phyloP scores from a whole-genome alignment of 2,329 filamentous ascomycete species.

The Geosmithia putterillii region DNA sequence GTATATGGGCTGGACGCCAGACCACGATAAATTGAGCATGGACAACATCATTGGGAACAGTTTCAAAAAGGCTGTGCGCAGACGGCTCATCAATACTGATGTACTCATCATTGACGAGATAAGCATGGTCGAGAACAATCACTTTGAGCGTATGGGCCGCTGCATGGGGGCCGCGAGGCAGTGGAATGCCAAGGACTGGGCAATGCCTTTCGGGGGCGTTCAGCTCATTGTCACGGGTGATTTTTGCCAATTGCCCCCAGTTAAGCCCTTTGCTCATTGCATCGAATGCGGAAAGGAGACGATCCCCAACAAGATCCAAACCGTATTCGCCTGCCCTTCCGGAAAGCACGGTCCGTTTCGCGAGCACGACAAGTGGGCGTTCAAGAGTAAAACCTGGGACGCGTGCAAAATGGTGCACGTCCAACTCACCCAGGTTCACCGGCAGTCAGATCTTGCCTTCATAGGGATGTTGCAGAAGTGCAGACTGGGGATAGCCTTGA shows the following conservation, averaged over 20 bases:
- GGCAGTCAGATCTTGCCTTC: conserved; percentile 41
- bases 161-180: conserved; percentile 16
- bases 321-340: background rate
- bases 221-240: conserved; percentile 24
- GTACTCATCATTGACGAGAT: conserved; percentile 55
- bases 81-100: conserved; percentile 28
- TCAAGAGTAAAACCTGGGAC: conserved; percentile 40
- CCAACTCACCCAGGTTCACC: conserved; percentile 40
- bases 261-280: conserved; percentile 34
- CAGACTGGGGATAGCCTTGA: conserved; percentile 29
- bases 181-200: background rate
- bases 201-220: conserved; percentile 10
- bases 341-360: conserved; percentile 11
- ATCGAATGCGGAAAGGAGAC: conserved; percentile 6
- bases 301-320: conserved; percentile 17
- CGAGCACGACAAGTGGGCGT: conserved; percentile 48
- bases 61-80: background rate
- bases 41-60: background rate
- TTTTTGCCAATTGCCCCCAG: conserved; percentile 47
- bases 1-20: conserved; percentile 41
- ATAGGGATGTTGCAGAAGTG: conserved; percentile 43
- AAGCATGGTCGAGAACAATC: conserved; percentile 47
- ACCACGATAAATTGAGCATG: conserved; percentile 12
- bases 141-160: conserved; percentile 10
- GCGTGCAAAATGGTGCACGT: conserved; percentile 40